phyloP scores from a whole-genome alignment of 2,329 filamentous ascomycete species.

The Neospermospora avenae region DNA sequence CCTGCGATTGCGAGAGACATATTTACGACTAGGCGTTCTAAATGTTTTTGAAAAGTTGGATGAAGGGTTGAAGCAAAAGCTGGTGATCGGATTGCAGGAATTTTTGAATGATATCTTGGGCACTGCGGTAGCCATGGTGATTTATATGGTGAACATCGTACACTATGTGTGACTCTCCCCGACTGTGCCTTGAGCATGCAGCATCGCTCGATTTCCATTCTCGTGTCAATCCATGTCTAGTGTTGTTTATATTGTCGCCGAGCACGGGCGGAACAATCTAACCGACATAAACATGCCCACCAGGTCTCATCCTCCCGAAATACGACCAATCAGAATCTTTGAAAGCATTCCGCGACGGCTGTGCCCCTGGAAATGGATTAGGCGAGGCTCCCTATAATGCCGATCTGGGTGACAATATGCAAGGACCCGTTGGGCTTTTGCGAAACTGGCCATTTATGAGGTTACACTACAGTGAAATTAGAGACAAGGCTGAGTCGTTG shows the following conservation, averaged over 20 bases:
- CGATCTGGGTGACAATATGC: background rate
- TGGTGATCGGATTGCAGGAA: background rate
- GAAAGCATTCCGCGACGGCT: background rate
- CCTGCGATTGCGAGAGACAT: constrained; percentile 12
- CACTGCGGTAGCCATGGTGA: background rate
- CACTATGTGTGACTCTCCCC: background rate
- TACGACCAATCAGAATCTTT: background rate
- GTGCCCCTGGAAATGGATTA: background rate
- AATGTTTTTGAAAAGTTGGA: background rate
- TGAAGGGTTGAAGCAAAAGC: background rate
- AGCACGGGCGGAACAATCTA: background rate
- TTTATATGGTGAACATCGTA: background rate
- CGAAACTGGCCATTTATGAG: background rate
- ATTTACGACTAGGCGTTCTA: background rate
- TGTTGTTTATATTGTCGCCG: background rate
- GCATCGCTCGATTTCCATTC: background rate
- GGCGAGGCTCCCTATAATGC: background rate
- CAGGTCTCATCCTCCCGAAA: background rate
- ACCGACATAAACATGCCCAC: background rate
- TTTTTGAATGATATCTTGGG: background rate
- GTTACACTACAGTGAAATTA: background rate
- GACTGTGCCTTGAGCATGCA: background rate
- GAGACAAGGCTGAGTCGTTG: background rate
- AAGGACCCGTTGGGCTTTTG: no score
- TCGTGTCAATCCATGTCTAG: background rate